Evolutionary conservation across 768 basidiomycete species (phyloP), one percentile per base, ranked within the genome.

Genomic region (Mycena galericulata): DNA sequence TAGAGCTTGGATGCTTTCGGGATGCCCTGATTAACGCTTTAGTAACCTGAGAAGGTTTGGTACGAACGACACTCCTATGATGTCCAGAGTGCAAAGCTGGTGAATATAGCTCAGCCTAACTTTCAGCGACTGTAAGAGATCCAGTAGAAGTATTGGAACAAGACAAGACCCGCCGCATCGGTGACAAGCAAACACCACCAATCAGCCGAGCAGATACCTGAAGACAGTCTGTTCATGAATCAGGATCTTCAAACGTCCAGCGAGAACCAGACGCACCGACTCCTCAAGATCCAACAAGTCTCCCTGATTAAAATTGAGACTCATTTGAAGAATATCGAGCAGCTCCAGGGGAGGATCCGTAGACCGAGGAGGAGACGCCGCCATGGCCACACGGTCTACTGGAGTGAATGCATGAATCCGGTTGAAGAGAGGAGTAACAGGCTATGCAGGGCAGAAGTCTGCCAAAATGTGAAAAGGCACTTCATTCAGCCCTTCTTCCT

Each of bases 21-120:
- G 18, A 87, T 85, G 2, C 90, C 88, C 40, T 86, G 85, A 74
- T 92, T 90, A 24, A 98, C 79, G 20, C 85, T 84, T n/a, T 2
- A 99, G 83, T 22, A 93, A 74, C 18, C 81, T 81, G 59, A 98
- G 86, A 20, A 97, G 78, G 40, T 81, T 87, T 0, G 95, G 94
- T 27, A 99, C 85, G 65, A 99, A 89, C 59, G 84, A 78, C 10
- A 79, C 80, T 8, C 82, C 77, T 24, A 98, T 80, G n/a, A 97
- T 79, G 51, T 89, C 87, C 9, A 88, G 77, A 56, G 87, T 89
- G 38, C 94, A 88, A 34, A 98, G 82, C 73, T 98, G 95, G 64
- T 95, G 95, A 60, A 95, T 89, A 76, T 97, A 99, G 67, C 86
- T 87, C 18, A 91, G 86, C 70, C 93, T 89, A 50, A 99, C 91